Base-by-base conservation (phyloP, 2,329 filamentous ascomycete species). In the Phialocephala subalpina region DNA sequence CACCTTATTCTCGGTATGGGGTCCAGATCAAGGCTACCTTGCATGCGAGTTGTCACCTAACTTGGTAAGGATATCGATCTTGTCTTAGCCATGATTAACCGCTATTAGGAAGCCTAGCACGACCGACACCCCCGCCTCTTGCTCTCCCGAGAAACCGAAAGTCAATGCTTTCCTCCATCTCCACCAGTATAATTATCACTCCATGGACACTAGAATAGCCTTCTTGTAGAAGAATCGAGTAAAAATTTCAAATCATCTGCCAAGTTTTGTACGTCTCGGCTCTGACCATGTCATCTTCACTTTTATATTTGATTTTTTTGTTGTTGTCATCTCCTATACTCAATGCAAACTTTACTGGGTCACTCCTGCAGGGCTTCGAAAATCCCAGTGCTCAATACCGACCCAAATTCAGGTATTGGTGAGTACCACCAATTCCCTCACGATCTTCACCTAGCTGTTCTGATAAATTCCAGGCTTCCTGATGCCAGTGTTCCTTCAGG, bases 371-470 rank as follows among this genome's bases (percentile, higher is more conserved):
- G 47, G 47, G 4, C 7, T 52, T 52, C 14, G 47, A 20, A 52
- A 14, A 20, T 14, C 47, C 47, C 47, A 14, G 47, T 52, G 3
- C 47, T 22, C 47, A 52, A 52, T 52, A 52, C 47, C 52, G 52
- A 33, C 52, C 52, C 11, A 55, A 55, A 33, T 55, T 55, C 52
- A 55, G 52, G 27, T 55, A 55, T 14, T 55, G 52, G 52, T 55
- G 9, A 55, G 25, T 55, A 55, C 3, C 16, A 52, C 16, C 20
- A 6, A 52, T 55, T 55, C 25, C n/a, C 52, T 33, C 22, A n/a
- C 33, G 6, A 25, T 2, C 18, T 11, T 11, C 52, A 29, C 33
- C 25, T n/a, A 55, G 18, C 11, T 29, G n/a, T 25, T 55, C 52
- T 52, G 47, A 55, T 33, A 55, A 29, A 33, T 55, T n/a, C 25